These are phyloP conservation scores for Casuarina glauca DNA, from an alignment of 306 rosid genomes.

Conservation along the genomic window DNA sequence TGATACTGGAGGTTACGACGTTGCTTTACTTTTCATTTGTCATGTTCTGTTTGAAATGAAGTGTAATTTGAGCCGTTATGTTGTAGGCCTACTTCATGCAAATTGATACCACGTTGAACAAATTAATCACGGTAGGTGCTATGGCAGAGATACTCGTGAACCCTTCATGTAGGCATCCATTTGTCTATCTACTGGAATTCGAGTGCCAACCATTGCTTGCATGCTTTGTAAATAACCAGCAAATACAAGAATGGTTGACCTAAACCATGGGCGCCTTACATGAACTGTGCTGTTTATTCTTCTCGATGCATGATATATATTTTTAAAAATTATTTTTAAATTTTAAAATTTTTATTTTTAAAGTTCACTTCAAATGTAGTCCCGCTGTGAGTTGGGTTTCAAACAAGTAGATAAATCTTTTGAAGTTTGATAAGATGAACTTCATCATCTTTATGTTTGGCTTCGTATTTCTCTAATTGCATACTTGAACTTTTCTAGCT, in stretches of 20 bases:
- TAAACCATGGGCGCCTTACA: not conserved
- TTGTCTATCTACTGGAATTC: not conserved
- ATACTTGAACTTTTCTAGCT: conserved; percentile 50
- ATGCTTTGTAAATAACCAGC: not conserved
- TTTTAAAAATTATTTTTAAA: too few species aligned
- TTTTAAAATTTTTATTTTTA: too few species aligned
- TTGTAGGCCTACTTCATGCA: conserved; percentile 88
- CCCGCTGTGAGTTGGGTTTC: not conserved
- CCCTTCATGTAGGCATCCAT: not conserved
- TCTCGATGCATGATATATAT: not conserved
- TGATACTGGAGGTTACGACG: conserved; percentile 74
- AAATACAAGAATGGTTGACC: not conserved
- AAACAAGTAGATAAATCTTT: not conserved
- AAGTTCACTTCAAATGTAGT: conserved; percentile 18
- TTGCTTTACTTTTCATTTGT: conserved; percentile 16
- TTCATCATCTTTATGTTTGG: not conserved
- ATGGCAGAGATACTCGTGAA: too few species aligned
- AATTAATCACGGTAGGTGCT: conserved; percentile 59
- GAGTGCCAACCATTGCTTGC: not conserved
- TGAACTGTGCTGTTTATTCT: conserved; percentile 3
- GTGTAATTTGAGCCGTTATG: conserved; percentile 19
- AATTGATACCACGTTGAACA: conserved; percentile 76
- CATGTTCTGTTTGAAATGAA: not conserved
- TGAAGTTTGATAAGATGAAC: not conserved
- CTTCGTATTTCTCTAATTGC: conserved; percentile 10